Percentiles rank a stretch among this genome's conserved stretches.
Conservation (phyloP, 495 filamentous ascomycete genomes). For the Trichocladium antarcticum region DNA sequence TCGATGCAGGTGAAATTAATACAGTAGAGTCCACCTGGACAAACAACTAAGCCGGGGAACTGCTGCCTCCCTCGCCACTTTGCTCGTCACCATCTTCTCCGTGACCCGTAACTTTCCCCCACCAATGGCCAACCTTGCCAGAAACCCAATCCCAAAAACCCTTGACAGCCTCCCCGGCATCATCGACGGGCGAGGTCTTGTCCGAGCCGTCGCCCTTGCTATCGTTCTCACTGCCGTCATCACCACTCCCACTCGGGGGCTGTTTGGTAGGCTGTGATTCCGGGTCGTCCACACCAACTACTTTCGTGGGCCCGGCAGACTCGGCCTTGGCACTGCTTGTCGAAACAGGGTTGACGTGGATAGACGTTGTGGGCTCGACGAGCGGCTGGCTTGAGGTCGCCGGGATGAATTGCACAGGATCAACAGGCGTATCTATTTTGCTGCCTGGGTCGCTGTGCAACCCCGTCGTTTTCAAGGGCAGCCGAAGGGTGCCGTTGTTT, state of each 20-base stretch:
- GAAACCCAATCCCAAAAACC: conserved; percentile 42
- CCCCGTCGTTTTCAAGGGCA: conserved; percentile 60
- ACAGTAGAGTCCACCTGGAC: too few species aligned
- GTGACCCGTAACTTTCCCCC: conserved; percentile 29
- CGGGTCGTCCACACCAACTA: conserved; percentile 16
- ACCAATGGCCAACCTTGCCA: conserved; percentile 33
- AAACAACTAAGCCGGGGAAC: neutral
- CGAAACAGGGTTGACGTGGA: conserved; percentile 11
- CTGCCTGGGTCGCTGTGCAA: conserved; percentile 40
- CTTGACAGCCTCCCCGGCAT: conserved; percentile 18
- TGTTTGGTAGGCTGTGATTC: conserved; percentile 9
- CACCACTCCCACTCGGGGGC: conserved; percentile 10
- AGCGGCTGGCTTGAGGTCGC: conserved; percentile 9
- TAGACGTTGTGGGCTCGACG: conserved; percentile 14
- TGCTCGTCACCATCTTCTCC: neutral
- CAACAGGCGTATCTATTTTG: conserved; percentile 23
- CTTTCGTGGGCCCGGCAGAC: conserved; percentile 2
- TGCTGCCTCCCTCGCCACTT: neutral
- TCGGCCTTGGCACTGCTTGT: neutral
- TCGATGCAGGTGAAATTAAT: too few species aligned
- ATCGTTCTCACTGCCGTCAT: conserved; percentile 4
- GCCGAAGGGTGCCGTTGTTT: conserved; percentile 80
- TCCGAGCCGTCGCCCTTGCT: conserved; percentile 12
- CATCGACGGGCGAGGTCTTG: conserved; percentile 13
- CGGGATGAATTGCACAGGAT: conserved; percentile 15